Conservation (phyloP, 257 asterid species). For the Capsicum pubescens region DNA sequence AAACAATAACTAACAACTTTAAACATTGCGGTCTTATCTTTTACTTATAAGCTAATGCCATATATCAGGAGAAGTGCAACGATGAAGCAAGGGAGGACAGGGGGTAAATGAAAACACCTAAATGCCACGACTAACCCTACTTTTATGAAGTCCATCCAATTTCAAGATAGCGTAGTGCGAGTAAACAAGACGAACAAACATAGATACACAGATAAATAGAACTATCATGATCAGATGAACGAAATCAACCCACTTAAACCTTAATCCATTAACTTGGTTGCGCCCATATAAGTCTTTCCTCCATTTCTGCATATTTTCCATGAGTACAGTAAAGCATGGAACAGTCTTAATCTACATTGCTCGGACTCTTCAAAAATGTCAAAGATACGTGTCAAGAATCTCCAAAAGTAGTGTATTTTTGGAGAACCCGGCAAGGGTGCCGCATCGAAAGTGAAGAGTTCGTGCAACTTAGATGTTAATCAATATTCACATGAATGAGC, state of each 20-base stretch:
- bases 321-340: neutral
- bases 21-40: neutral
- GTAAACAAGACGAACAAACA: neutral
- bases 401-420: no score
- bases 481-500: neutral
- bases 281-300: neutral
- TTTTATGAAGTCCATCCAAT: neutral
- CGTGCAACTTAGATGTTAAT: neutral
- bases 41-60: neutral
- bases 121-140: neutral
- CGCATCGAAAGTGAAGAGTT: no score
- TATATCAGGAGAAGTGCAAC: neutral
- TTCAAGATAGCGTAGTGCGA: neutral
- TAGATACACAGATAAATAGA: neutral
- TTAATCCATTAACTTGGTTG: neutral
- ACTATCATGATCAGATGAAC: neutral
- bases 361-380: no score
- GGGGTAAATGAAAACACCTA: neutral
- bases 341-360: no score
- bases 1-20: neutral
- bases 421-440: no score
- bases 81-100: neutral
- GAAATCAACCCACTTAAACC: slow-evolving; percentile 5
- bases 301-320: neutral
- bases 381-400: no score